A percentile compares a stretch with the other conserved stretches of the same genome.
These are phyloP conservation scores for Podaxis rugospora DNA, from an alignment of 768 basidiomycete species.

Conservation along the genomic window DNA sequence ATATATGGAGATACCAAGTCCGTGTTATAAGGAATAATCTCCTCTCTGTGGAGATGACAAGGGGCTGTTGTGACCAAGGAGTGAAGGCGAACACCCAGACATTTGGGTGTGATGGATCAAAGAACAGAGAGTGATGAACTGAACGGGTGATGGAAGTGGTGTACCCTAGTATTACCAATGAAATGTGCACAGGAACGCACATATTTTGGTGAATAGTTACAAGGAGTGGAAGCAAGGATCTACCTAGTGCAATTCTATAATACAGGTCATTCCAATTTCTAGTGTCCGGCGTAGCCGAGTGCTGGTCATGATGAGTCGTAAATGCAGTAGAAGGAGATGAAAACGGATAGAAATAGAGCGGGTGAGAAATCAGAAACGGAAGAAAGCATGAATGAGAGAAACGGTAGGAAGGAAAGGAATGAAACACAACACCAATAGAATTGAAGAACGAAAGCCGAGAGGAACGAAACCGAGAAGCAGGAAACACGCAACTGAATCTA, in stretches of 20 bases:
- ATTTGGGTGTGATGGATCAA: too few relatives aligned
- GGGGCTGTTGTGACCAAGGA: too few relatives aligned
- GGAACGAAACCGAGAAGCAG: neutral
- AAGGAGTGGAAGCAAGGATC: slow-evolving; percentile 5
- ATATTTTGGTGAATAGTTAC: neutral
- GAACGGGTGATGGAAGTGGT: neutral
- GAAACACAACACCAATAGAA: neutral
- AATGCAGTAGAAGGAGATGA: neutral
- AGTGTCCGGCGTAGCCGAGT: neutral
- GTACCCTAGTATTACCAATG: neutral
- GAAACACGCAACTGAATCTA: neutral
- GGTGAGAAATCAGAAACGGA: neutral
- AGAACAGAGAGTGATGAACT: too few relatives aligned
- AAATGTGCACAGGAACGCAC: neutral
- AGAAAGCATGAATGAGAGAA: neutral
- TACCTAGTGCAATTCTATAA: slow-evolving; percentile 2
- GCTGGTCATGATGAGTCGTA: neutral
- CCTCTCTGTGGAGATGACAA: too few relatives aligned
- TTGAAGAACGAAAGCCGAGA: neutral
- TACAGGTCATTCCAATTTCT: neutral
- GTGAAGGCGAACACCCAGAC: too few relatives aligned
- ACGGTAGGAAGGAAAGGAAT: neutral
- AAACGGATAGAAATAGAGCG: neutral
- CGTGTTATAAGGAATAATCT: neutral
- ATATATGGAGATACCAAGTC: neutral